phyloP scores from a whole-genome alignment of 345 rosid genomes.

The Capsella bursapastoris region DNA sequence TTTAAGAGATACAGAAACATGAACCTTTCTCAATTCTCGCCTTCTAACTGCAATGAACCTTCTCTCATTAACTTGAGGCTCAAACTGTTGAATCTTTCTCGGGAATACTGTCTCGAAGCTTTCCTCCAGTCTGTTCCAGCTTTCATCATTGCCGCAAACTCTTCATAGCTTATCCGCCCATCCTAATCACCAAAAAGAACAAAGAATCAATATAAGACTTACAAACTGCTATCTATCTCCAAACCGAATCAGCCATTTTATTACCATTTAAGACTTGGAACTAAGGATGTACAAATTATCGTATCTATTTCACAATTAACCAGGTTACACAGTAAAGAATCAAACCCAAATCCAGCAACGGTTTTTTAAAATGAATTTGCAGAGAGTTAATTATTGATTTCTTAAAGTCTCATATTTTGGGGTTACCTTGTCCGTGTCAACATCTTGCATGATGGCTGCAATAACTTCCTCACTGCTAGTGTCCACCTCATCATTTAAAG shows the following conservation, averaged over 20 bases:
- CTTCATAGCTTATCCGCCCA: constrained; percentile 85
- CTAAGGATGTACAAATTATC: not conserved
- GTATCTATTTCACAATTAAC: not conserved
- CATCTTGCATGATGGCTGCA: constrained; percentile 88
- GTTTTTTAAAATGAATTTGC: not conserved
- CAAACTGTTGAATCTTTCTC: constrained; percentile 82
- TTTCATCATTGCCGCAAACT: constrained; percentile 86
- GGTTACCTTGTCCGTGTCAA: constrained; percentile 91
- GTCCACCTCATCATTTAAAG: constrained; percentile 76
- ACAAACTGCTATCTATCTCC: constrained; percentile 7
- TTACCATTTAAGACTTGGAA: not conserved
- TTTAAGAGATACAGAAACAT: constrained; percentile 31
- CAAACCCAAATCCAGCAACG: constrained; percentile 11
- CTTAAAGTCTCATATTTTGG: constrained; percentile 8
- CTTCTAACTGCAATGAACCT: constrained; percentile 60
- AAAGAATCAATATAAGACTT: constrained; percentile 18
- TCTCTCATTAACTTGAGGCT: constrained; percentile 79
- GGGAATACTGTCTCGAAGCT: constrained; percentile 81
- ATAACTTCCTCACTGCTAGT: constrained; percentile 72
- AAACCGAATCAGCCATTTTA: constrained; percentile 19
- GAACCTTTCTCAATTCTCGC: constrained; percentile 34
- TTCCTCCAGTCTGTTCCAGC: constrained; percentile 97
- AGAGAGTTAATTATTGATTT: constrained; percentile 2
- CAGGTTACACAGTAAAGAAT: not conserved
- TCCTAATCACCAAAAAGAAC: constrained; percentile 53